A percentile compares a stretch with the other conserved stretches of the same genome.
Evolutionary conservation across 345 rosid species (phyloP).

Genomic region (Syzygium aqueum): DNA sequence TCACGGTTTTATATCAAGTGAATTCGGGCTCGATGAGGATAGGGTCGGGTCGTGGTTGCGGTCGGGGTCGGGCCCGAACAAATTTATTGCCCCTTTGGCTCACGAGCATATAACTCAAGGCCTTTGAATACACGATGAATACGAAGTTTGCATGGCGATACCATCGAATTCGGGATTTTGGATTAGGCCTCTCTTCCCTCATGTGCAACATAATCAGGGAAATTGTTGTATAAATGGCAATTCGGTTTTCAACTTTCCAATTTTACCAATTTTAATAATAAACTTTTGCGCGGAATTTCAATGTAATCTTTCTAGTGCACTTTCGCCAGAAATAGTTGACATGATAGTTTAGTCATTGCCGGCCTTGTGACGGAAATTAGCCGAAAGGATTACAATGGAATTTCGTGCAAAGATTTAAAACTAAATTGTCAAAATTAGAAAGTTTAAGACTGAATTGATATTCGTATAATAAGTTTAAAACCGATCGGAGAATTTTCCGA

Average conservation of each 20-base stretch:
- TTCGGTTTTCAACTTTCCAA: rapidly evolving
- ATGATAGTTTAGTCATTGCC: rapidly evolving
- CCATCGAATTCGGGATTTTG: not conserved
- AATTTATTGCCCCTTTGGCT: not conserved
- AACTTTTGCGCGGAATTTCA: rapidly evolving
- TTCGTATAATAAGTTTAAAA: rapidly evolving
- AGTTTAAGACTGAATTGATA: not conserved
- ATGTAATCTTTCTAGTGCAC: rapidly evolving
- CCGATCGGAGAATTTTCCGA: rapidly evolving
- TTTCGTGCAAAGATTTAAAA: rapidly evolving
- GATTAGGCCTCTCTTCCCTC: too few species aligned
- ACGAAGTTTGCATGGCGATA: not conserved
- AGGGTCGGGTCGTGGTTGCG: rapidly evolving
- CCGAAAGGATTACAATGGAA: rapidly evolving
- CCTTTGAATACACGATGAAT: rapidly evolving
- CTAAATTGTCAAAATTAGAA: rapidly evolving
- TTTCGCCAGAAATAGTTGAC: rapidly evolving
- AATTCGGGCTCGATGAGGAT: not conserved
- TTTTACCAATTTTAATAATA: rapidly evolving
- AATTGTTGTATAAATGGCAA: not conserved
- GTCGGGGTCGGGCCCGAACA: not conserved
- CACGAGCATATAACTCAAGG: not conserved
- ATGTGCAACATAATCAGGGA: rapidly evolving
- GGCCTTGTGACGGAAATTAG: too few species aligned
- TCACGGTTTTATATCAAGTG: not conserved